Conservation (phyloP, 441 rosid genomes). For the Melastoma candidum region DNA sequence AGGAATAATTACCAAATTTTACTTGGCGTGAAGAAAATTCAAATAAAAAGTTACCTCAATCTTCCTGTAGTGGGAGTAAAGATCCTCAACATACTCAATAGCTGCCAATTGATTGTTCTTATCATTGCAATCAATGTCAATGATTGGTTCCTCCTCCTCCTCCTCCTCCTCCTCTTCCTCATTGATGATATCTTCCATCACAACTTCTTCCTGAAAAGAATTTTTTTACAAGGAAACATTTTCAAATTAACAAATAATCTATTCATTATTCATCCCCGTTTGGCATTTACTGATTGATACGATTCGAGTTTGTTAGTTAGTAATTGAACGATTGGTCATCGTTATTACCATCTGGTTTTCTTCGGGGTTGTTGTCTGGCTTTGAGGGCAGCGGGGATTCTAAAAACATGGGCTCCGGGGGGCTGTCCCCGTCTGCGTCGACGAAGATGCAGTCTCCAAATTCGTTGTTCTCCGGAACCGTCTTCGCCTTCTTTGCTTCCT, state of each 20-base stretch:
- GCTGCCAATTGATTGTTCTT: conserved; percentile 20
- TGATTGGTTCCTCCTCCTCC: conserved; percentile 5
- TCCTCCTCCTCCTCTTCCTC: neutral
- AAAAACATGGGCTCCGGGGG: conserved; percentile 5
- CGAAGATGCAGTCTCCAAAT: conserved; percentile 14
- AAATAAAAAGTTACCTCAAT: conserved; percentile 12
- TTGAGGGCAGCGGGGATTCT: neutral
- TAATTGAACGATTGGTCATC: too few species aligned
- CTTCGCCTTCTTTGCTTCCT: conserved; percentile 10
- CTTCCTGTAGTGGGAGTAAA: conserved; percentile 16
- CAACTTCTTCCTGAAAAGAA: conserved; percentile 13
- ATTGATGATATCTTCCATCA: conserved; percentile 13
- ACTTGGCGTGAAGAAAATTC: neutral
- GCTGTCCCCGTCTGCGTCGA: conserved; percentile 5
- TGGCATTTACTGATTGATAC: too few species aligned
- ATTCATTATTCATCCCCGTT: too few species aligned
- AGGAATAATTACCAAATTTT: neutral
- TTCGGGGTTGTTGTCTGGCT: too few species aligned
- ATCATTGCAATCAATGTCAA: conserved; percentile 20
- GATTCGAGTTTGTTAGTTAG: too few species aligned
- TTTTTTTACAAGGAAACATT: neutral
- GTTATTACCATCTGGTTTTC: too few species aligned
- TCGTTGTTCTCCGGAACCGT: conserved; percentile 2
- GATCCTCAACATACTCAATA: conserved; percentile 19
- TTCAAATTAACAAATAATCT: too few species aligned